Conservation (phyloP, 306 rosid genomes). For the Alnus glutinosa region DNA sequence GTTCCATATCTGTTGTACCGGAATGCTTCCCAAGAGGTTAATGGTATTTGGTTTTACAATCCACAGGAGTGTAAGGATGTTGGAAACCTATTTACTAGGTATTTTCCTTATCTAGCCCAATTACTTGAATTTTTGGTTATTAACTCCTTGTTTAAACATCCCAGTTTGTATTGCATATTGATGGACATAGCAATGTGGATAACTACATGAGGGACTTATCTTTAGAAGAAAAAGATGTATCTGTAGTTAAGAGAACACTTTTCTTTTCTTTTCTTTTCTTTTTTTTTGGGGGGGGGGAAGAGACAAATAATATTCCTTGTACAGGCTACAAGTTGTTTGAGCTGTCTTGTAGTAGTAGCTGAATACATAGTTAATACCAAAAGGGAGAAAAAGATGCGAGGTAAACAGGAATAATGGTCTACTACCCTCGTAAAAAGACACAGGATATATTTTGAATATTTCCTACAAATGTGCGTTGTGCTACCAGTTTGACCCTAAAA, state of each 20-base stretch:
- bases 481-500: not conserved
- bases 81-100: conserved; percentile 87
- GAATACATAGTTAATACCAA: not conserved
- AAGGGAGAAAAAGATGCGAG: no score
- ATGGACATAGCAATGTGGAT: not conserved
- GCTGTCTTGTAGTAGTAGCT: not conserved
- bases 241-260: not conserved
- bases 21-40: conserved; percentile 93
- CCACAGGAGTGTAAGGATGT: conserved; percentile 92
- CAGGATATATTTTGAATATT: not conserved
- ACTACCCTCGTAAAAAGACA: not conserved
- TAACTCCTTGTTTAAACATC: not conserved
- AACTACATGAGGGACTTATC: not conserved
- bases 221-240: conserved; percentile 1
- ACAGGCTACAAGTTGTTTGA: not conserved
- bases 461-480: not conserved
- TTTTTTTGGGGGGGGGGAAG: not conserved
- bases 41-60: conserved; percentile 97
- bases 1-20: conserved; percentile 85
- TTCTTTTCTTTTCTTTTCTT: no score
- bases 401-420: not conserved
- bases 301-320: not conserved
- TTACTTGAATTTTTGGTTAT: not conserved
- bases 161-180: not conserved
- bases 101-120: conserved; percentile 5